A percentile compares a stretch with the other conserved stretches of the same genome.
Evolutionary conservation across 805 yeast genomes (phyloP).

Genomic region (Candida qinlingensis): DNA sequence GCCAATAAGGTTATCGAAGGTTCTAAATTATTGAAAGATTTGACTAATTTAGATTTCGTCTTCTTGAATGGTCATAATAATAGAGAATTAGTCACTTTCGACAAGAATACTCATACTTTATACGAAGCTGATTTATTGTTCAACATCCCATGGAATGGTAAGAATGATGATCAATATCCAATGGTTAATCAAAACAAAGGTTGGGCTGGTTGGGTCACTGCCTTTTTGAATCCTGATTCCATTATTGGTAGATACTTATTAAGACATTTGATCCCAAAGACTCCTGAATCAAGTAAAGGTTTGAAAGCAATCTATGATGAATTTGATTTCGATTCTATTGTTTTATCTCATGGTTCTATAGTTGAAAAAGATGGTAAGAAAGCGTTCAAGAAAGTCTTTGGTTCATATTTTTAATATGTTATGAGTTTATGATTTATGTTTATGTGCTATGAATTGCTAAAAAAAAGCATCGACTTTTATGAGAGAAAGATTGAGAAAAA

Average conservation of each 20-base stretch:
- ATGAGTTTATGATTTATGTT: too few relatives aligned
- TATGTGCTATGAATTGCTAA: background rate
- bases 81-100: conserved; percentile 51
- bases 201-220: conserved; percentile 32
- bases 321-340: conserved; percentile 45
- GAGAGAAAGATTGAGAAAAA: too few relatives aligned
- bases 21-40: conserved; percentile 33
- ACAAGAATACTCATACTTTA: conserved; percentile 41
- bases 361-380: conserved; percentile 36
- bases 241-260: conserved; percentile 30
- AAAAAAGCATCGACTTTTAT: too few relatives aligned
- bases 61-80: conserved; percentile 52
- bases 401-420: conserved; percentile 8
- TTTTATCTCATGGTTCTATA: conserved; percentile 58
- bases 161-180: conserved; percentile 46
- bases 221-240: conserved; percentile 38
- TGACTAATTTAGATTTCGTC: conserved; percentile 48
- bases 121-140: conserved; percentile 59
- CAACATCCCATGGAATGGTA: conserved; percentile 46
- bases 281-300: conserved; percentile 13
- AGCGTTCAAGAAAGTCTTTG: conserved; percentile 20
- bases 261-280: conserved; percentile 22
- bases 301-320: conserved; percentile 16
- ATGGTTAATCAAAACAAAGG: conserved; percentile 41
- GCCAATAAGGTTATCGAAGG: conserved; percentile 34